These are phyloP conservation scores for Xylaria hypoxylon DNA, from an alignment of 2,329 filamentous ascomycete genomes.

Conservation along the genomic window DNA sequence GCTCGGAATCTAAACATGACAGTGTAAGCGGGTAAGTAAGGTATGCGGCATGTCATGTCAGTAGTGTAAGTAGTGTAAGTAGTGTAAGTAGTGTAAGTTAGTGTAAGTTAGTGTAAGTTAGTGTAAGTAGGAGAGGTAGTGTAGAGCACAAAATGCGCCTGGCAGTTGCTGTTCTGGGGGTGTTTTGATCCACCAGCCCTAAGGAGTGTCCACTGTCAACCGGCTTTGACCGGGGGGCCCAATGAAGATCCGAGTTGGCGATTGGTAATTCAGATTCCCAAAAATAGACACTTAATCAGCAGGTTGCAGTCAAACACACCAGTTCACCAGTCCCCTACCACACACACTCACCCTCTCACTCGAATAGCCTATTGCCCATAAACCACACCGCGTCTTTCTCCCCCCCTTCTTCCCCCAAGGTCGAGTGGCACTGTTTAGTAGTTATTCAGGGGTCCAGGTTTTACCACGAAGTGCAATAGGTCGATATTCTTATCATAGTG, in stretches of 20 bases:
- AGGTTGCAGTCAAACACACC: slow-evolving; percentile 8
- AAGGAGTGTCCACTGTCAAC: slow-evolving; percentile 40
- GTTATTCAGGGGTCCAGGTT: slow-evolving; percentile 30
- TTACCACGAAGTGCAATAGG: slow-evolving; percentile 27
- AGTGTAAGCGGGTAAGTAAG: no score
- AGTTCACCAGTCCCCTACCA: slow-evolving; percentile 14
- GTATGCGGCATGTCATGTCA: no score
- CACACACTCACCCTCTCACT: slow-evolving; percentile 10
- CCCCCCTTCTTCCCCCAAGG: slow-evolving; percentile 5
- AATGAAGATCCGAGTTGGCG: slow-evolving; percentile 36
- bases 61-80: no score
- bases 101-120: neutral
- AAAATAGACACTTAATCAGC: slow-evolving; percentile 49
- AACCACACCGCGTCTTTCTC: slow-evolving; percentile 22
- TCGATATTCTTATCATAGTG: slow-evolving; percentile 32
- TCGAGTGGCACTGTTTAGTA: slow-evolving; percentile 27
- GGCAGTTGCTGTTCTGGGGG: slow-evolving; percentile 16
- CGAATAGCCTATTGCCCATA: slow-evolving; percentile 29
- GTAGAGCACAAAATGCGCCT: slow-evolving; percentile 4
- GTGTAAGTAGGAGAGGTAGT: neutral
- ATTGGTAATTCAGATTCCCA: slow-evolving; percentile 45
- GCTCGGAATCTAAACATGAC: slow-evolving; percentile 4
- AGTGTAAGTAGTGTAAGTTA: no score
- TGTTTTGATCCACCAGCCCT: slow-evolving; percentile 44
- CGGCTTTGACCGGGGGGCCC: slow-evolving; percentile 25